Evolutionary conservation across 257 asterid genomes (phyloP).

Genomic region (Forsythia suspensa): DNA sequence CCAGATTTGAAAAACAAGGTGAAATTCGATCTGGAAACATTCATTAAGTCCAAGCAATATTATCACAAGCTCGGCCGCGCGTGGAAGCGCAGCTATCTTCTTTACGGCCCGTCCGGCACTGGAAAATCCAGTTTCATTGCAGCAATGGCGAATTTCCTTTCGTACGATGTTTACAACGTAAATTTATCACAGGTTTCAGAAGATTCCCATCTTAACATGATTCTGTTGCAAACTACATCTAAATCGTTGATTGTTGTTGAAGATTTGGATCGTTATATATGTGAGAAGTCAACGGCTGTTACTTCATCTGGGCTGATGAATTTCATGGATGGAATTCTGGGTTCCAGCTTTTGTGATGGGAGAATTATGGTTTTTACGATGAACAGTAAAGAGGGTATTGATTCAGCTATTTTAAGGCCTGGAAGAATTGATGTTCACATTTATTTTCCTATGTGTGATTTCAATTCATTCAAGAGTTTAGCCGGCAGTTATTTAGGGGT

Average conservation of each 20-base stretch:
- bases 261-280: conserved; percentile 50
- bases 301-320: conserved; percentile 51
- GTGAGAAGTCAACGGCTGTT: conserved; percentile 34
- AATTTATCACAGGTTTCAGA: conserved; percentile 44
- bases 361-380: conserved; percentile 63
- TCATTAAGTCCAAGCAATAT: conserved; percentile 59
- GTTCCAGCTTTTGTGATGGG: conserved; percentile 44
- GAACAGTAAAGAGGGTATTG: conserved; percentile 54
- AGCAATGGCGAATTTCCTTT: conserved; percentile 55
- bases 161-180: conserved; percentile 56
- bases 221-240: conserved; percentile 42
- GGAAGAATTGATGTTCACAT: conserved; percentile 65
- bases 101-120: conserved; percentile 76
- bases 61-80: conserved; percentile 68
- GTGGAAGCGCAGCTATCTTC: conserved; percentile 67
- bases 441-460: conserved; percentile 57
- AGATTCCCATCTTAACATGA: conserved; percentile 54
- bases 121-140: conserved; percentile 75
- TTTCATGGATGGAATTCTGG: conserved; percentile 64
- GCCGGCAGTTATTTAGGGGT: conserved; percentile 55
- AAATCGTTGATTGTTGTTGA: conserved; percentile 62
- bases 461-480: conserved; percentile 48
- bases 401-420: conserved; percentile 51
- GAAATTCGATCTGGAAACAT: conserved; percentile 49
- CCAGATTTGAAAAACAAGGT: conserved; percentile 53